phyloP scores from a whole-genome alignment of 176 grass and related monocot species.

The Chloris gayana region DNA sequence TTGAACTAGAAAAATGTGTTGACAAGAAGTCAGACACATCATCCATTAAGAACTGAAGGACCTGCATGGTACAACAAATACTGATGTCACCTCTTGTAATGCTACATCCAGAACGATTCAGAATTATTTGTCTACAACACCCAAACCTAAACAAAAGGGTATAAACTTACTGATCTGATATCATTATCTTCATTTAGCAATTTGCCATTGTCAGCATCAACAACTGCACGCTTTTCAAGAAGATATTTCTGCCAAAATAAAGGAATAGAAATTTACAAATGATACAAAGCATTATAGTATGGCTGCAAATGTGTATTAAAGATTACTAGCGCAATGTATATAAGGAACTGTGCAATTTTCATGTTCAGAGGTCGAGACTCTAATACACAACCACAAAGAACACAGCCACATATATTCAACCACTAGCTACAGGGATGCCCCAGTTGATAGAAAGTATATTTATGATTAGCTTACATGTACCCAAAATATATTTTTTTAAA shows the following conservation, averaged over 20 bases:
- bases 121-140: neutral
- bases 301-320: constrained; percentile 14
- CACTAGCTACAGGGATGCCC: neutral
- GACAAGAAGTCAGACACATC: constrained; percentile 94
- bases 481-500: neutral
- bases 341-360: neutral
- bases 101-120: constrained; percentile 35
- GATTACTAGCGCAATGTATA: constrained; percentile 7
- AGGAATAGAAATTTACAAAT: neutral
- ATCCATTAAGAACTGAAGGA: constrained; percentile 97
- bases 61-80: constrained; percentile 50
- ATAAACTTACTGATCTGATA: constrained; percentile 80
- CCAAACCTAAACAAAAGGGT: constrained; percentile 12
- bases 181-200: constrained; percentile 96
- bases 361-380: neutral
- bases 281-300: constrained; percentile 16
- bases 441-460: neutral
- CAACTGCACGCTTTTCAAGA: constrained; percentile 81
- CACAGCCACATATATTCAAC: neutral
- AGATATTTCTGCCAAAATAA: constrained; percentile 77
- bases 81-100: constrained; percentile 20
- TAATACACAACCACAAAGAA: neutral
- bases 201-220: constrained; percentile 81
- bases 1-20: constrained; percentile 72
- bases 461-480: neutral